Evolutionary conservation across 2,329 filamentous ascomycete genomes (phyloP).

Genomic region (Aphanocladium album): DNA sequence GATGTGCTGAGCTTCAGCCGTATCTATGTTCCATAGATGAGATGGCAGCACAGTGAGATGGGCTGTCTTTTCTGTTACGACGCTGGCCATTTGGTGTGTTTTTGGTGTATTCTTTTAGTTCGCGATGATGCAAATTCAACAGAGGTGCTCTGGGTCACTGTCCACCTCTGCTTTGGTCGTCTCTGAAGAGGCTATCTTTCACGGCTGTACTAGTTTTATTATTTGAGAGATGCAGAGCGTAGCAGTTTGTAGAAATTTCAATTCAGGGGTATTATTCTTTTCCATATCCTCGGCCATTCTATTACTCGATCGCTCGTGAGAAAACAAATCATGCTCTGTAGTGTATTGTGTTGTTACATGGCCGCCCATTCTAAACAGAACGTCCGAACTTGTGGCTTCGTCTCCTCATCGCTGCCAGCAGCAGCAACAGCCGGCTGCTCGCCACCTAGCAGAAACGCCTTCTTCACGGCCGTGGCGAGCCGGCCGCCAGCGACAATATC

Average conservation of each 20-base stretch:
- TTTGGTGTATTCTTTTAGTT: background rate
- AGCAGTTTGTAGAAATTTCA: background rate
- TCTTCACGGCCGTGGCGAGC: slow-evolving; percentile 92
- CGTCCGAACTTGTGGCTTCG: slow-evolving; percentile 50
- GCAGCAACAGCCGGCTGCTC: slow-evolving; percentile 33
- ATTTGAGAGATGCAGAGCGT: background rate
- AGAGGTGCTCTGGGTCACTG: no score
- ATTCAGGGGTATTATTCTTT: background rate
- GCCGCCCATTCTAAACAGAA: slow-evolving; percentile 94
- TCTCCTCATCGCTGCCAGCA: slow-evolving; percentile 19
- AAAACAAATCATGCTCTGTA: background rate
- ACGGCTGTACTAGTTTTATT: background rate
- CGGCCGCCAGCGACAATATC: slow-evolving; percentile 83
- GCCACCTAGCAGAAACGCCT: slow-evolving; percentile 83
- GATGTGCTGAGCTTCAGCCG: slow-evolving; percentile 86
- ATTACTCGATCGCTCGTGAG: background rate
- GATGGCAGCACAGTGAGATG: no score
- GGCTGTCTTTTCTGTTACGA: background rate
- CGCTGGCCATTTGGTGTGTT: no score
- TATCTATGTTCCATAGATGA: slow-evolving; percentile 73
- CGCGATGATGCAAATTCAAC: background rate
- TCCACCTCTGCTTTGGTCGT: no score
- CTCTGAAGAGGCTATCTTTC: background rate
- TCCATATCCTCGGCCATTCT: background rate
- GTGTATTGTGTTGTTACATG: slow-evolving; percentile 66